Percentiles rank a stretch among this genome's conserved stretches.
These are phyloP conservation scores for Singerocomus rubriflavus DNA, from an alignment of 1,284 basidiomycete species.

Conservation along the genomic window DNA sequence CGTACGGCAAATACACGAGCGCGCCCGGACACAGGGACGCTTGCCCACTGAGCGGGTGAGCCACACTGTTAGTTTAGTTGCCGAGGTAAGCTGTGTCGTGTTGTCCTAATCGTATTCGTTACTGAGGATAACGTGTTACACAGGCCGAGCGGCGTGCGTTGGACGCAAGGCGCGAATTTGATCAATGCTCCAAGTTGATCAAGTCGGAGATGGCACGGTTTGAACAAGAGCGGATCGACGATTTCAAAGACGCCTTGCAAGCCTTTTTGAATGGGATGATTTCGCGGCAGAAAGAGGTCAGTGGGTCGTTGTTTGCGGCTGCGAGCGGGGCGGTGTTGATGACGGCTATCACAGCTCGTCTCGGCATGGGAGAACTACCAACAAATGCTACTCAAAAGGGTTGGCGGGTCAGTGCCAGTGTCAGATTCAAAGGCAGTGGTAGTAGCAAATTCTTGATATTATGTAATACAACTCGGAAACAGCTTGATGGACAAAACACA, in stretches of 20 bases:
- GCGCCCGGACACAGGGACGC: slow-evolving; percentile 70
- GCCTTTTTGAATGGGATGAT: slow-evolving; percentile 83
- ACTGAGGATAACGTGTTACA: slow-evolving; percentile 1
- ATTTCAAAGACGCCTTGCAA: slow-evolving; percentile 79
- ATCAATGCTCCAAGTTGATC: slow-evolving; percentile 81
- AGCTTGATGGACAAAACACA: neutral
- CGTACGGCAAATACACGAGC: slow-evolving; percentile 76
- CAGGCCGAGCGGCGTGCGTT: slow-evolving; percentile 78
- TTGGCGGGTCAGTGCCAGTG: slow-evolving; percentile 6
- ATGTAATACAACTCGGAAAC: slow-evolving; percentile 15
- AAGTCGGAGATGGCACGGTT: slow-evolving; percentile 93
- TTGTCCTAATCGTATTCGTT: neutral
- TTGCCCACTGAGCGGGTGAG: slow-evolving; percentile 64
- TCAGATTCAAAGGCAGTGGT: neutral
- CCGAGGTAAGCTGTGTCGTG: slow-evolving; percentile 52
- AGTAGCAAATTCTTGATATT: slow-evolving; percentile 6
- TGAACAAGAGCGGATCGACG: slow-evolving; percentile 88
- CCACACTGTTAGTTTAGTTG: slow-evolving; percentile 69
- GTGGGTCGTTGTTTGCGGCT: slow-evolving; percentile 18
- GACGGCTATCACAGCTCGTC: slow-evolving; percentile 49
- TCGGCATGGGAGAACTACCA: slow-evolving; percentile 74
- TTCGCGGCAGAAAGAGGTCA: slow-evolving; percentile 73
- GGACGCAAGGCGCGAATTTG: slow-evolving; percentile 85
- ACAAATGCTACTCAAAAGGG: slow-evolving; percentile 55
- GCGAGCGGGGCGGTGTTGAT: neutral